Base-by-base conservation (phyloP, 345 rosid genomes). In the Dovyalis caffra region DNA sequence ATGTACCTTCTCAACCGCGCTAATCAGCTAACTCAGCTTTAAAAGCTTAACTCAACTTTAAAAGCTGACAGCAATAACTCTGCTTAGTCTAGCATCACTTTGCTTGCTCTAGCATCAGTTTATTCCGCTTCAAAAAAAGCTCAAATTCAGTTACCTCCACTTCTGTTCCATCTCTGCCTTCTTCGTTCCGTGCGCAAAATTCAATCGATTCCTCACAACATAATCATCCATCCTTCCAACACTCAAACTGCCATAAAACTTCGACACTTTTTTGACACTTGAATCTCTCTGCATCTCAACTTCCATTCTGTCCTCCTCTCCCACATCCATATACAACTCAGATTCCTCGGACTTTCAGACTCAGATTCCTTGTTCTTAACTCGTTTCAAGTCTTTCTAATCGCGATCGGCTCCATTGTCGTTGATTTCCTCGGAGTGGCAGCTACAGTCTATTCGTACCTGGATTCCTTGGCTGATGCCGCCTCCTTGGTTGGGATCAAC, bases 91-190 rank as follows among this genome's bases (percentile, higher is more conserved):
- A n/a, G n/a, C n/a, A n/a, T n/a, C n/a, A n/a, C n/a, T n/a, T n/a
- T n/a, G n/a, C n/a, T 5, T 73, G 79, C 34, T 84, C 79, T 1
- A 2, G 25, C 10, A 81, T 34, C 69, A 84, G 47, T 32, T 76
- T 61, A 26, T 18, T 45, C 33, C 80, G 23, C 58, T 45, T 45
- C 45, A 81, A 8, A n/a, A n/a, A n/a, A n/a, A n/a, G n/a, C n/a
- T n/a, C n/a, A n/a, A n/a, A 5, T n/a, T 78, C 82, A 0, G 56
- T 74, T 20, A 76, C n/a, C n/a, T n/a, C 87, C 82, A 76, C 23
- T 70, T 78, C 28, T 63, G 75, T 25, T 84, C 84, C 76, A 81
- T 25, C 56, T 72, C 70, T 0, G 34, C 68, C 53, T 32, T 78
- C 70, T 67, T 76, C 10, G 53, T 74, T 26, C 74, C 80, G 8